Base-by-base conservation (phyloP, 2,329 filamentous ascomycete genomes). In the Cadophora gregata region DNA sequence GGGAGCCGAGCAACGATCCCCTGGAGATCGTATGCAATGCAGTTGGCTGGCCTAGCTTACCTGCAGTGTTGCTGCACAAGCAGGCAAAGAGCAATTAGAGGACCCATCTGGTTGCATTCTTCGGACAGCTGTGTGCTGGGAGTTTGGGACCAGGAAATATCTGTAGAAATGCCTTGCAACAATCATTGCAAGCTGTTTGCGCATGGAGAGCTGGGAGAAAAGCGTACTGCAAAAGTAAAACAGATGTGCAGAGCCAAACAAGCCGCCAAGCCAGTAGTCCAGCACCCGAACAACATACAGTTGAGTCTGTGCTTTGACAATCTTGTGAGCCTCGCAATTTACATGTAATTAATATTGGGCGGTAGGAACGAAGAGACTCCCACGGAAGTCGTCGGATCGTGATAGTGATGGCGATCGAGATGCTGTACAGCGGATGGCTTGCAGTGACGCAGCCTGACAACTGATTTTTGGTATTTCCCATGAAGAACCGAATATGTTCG, bases 51-150 rank as follows among this genome's bases (percentile, higher is more conserved):
- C 53, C 31, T 56, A 50, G 50, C 50, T 19, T 19, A 31, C 50
- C 50, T 53, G 50, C 50, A 53, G 50, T 31, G 16, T n/a, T 53
- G 50, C 50, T 53, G 50, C 50, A 53, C 50, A 27, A 31, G 50
- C 14, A 31, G 27, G 27, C 27, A n/a, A 29, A 50, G 5, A 12
- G 42, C 42, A 47, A 47, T 2, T 4, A 31, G 27, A 53, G 25
- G 25, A 53, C 6, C 50, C 50, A 53, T 53, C 50, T 27, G n/a
- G 25, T 53, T 53, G 24, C 50, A 25, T 29, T 53, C 27, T 53
- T 53, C 25, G 50, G 50, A 27, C 50, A 53, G 14, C 25, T 51
- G 12, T 16, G 12, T n/a, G n/a, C n/a, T n/a, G n/a, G n/a, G n/a
- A n/a, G n/a, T n/a, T 25, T 24, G 29, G 10, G 24, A 51, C 25